These are phyloP conservation scores for Rubia yunnanensis DNA, from an alignment of 257 asterid species.

Conservation along the genomic window DNA sequence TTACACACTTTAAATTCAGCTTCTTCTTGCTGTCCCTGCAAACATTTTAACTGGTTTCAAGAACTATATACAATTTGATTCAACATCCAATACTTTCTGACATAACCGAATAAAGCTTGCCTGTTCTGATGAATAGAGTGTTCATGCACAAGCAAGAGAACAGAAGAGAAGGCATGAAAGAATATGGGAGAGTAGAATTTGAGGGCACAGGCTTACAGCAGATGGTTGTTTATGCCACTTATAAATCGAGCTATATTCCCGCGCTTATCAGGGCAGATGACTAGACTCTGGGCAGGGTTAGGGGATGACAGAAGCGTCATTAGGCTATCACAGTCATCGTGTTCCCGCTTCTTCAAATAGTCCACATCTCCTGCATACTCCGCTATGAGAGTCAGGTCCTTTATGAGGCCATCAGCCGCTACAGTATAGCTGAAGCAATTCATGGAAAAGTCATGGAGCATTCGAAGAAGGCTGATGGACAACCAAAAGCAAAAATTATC, in stretches of 20 bases:
- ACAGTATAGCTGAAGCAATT: conserved; percentile 64
- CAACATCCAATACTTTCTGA: not conserved
- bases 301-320: conserved; percentile 78
- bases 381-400: conserved; percentile 66
- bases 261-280: conserved; percentile 80
- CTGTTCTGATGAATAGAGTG: not conserved
- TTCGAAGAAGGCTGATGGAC: conserved; percentile 1
- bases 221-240: conserved; percentile 77
- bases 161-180: conserved; percentile 8
- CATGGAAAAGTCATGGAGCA: conserved; percentile 7
- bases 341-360: conserved; percentile 57
- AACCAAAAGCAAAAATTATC: not conserved
- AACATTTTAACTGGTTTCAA: conserved; percentile 7
- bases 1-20: conserved; percentile 75
- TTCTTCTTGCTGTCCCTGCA: conserved; percentile 78
- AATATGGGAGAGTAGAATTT: conserved; percentile 7
- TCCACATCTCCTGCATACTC: conserved; percentile 88
- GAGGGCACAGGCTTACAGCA: conserved; percentile 42
- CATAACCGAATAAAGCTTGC: conserved; percentile 4
- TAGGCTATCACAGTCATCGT: conserved; percentile 75
- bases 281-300: conserved; percentile 47
- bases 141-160: not conserved
- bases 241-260: conserved; percentile 80
- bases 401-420: conserved; percentile 79
- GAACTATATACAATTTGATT: too few relatives aligned